These are phyloP conservation scores for Boletellus ananas DNA, from an alignment of 768 basidiomycete genomes.

Conservation along the genomic window DNA sequence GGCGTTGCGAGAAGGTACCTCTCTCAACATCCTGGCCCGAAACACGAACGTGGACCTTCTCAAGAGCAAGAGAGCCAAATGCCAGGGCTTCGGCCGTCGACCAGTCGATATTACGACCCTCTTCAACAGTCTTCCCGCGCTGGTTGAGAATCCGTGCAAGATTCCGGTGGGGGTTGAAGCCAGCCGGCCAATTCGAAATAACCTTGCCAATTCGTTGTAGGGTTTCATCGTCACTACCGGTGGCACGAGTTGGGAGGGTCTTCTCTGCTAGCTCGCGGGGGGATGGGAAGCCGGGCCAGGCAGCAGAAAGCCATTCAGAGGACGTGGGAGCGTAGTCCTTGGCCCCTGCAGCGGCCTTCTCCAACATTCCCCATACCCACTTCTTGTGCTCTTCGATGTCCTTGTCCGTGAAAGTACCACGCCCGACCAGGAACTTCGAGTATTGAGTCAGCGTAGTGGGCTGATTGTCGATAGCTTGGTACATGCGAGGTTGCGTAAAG, in stretches of 20 bases:
- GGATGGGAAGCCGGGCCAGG: slow-evolving; percentile 98
- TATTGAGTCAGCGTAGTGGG: slow-evolving; percentile 90
- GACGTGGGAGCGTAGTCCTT: slow-evolving; percentile 95
- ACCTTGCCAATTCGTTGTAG: slow-evolving; percentile 83
- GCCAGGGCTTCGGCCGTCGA: slow-evolving; percentile 97
- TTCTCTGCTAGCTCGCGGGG: slow-evolving; percentile 93
- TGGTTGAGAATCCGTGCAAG: slow-evolving; percentile 85
- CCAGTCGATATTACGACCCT: slow-evolving; percentile 94
- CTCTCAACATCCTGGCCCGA: slow-evolving; percentile 99
- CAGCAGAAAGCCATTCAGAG: slow-evolving; percentile 96
- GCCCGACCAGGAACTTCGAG: slow-evolving; percentile 83
- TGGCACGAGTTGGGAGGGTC: slow-evolving; percentile 85
- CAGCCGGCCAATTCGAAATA: slow-evolving; percentile 80
- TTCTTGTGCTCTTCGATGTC: slow-evolving; percentile 98
- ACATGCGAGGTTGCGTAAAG: slow-evolving; percentile 99
- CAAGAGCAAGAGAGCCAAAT: slow-evolving; percentile 88
- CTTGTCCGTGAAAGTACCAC: slow-evolving; percentile 91
- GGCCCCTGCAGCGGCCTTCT: slow-evolving; percentile 87
- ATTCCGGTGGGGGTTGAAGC: slow-evolving; percentile 88
- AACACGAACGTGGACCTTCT: slow-evolving; percentile 90
- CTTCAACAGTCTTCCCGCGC: slow-evolving; percentile 88
- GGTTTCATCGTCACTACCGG: slow-evolving; percentile 71
- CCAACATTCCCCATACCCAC: slow-evolving; percentile 99
- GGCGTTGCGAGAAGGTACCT: slow-evolving; percentile 97
- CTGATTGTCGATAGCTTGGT: slow-evolving; percentile 93